Conservation (phyloP, 768 basidiomycete genomes). For the Rhodocollybia butyracea region DNA sequence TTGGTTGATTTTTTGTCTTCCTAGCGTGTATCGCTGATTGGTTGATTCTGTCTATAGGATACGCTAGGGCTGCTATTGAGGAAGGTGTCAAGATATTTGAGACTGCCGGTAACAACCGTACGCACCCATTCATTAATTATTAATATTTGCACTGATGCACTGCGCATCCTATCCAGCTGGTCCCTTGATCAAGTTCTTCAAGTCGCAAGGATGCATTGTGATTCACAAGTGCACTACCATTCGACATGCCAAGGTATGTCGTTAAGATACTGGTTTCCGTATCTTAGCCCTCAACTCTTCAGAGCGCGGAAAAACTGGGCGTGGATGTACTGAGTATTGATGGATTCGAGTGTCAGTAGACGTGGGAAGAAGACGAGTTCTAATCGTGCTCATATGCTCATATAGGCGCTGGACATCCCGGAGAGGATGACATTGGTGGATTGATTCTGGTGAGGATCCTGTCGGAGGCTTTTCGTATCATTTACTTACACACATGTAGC, state of each 20-base stretch:
- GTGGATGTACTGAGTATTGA: constrained; percentile 90
- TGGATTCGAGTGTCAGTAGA: constrained; percentile 77
- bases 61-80: constrained; percentile 76
- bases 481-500: constrained; percentile 34
- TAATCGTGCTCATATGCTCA: too few relatives aligned
- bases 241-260: constrained; percentile 72
- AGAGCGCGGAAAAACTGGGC: constrained; percentile 66
- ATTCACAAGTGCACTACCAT: constrained; percentile 91
- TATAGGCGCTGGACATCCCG: constrained; percentile 94
- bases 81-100: constrained; percentile 90
- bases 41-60: too few relatives aligned
- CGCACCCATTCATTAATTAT: constrained; percentile 19
- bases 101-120: constrained; percentile 90
- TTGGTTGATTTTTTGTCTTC: neutral
- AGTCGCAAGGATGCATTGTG: constrained; percentile 71
- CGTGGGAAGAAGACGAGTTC: too few relatives aligned
- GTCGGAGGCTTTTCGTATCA: neutral
- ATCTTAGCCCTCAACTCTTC: neutral
- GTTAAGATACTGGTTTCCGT: neutral
- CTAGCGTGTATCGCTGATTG: neutral
- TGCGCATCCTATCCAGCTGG: constrained; percentile 45
- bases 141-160: neutral
- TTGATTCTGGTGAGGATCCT: constrained; percentile 61
- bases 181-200: constrained; percentile 76
- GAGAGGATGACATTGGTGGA: constrained; percentile 91